Evolutionary conservation across 1,284 basidiomycete genomes (phyloP).

Genomic region (Ganoderma resinaceum): DNA sequence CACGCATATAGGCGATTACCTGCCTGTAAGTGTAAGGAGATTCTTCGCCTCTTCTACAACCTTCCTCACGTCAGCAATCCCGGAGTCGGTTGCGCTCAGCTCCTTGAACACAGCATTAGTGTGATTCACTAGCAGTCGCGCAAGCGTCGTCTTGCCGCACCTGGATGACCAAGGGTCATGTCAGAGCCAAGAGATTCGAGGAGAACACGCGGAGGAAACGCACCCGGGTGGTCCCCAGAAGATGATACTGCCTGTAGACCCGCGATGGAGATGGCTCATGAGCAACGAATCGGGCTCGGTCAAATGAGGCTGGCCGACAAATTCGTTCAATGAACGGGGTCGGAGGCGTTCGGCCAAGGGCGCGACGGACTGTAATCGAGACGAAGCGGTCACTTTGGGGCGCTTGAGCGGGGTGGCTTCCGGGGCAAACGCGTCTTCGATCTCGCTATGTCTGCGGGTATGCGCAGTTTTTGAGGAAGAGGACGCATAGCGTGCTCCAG

Average conservation of each 20-base stretch:
- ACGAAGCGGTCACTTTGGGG: slow-evolving; percentile 35
- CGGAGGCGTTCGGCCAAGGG: slow-evolving; percentile 75
- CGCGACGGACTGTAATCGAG: slow-evolving; percentile 45
- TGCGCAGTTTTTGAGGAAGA: slow-evolving; percentile 27
- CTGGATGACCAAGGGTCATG: slow-evolving; percentile 36
- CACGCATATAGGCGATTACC: slow-evolving; percentile 44
- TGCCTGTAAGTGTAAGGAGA: slow-evolving; percentile 71
- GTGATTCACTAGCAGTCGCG: slow-evolving; percentile 69
- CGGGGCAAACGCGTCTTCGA: slow-evolving; percentile 25
- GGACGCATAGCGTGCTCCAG: slow-evolving; percentile 12
- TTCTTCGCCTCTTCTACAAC: slow-evolving; percentile 86
- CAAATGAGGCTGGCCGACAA: slow-evolving; percentile 74
- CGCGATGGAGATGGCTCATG: slow-evolving; percentile 53
- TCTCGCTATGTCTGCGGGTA: slow-evolving; percentile 40
- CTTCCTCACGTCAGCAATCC: slow-evolving; percentile 80
- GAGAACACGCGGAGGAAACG: slow-evolving; percentile 27
- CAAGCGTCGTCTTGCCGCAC: slow-evolving; percentile 85
- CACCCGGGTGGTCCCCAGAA: slow-evolving; percentile 82
- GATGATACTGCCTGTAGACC: slow-evolving; percentile 65
- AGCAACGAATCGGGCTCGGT: slow-evolving; percentile 61
- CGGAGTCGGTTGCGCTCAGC: slow-evolving; percentile 78
- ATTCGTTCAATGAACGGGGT: slow-evolving; percentile 65
- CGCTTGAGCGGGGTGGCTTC: slow-evolving; percentile 37
- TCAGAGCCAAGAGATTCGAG: neutral
- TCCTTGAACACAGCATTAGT: slow-evolving; percentile 75